Evolutionary conservation across 768 basidiomycete genomes (phyloP).

Genomic region (Leucosporidium scottii): DNA sequence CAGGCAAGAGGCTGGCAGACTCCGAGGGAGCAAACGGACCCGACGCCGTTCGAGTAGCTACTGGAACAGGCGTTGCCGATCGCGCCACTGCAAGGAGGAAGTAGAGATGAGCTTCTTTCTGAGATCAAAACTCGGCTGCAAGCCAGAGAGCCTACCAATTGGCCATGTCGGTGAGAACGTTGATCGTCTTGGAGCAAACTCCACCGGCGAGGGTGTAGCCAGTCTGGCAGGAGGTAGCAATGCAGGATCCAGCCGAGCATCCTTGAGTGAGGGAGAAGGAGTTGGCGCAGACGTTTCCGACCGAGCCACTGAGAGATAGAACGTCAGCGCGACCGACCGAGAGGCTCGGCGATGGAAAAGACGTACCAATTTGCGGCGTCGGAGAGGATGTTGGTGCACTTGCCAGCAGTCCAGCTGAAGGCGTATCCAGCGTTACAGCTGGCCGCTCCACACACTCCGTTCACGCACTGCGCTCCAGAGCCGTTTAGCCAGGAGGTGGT

Average conservation of each 20-base stretch:
- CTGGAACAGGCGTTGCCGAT: conserved; percentile 15
- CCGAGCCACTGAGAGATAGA: background rate
- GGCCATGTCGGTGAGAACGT: conserved; percentile 1
- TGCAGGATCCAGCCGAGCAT: conserved; percentile 22
- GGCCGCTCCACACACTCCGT: background rate
- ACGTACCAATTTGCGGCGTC: conserved; percentile 22
- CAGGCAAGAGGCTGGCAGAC: background rate
- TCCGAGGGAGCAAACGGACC: conserved; percentile 12
- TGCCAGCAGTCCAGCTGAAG: background rate
- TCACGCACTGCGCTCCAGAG: conserved; percentile 5
- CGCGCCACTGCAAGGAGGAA: background rate
- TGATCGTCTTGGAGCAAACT: conserved; percentile 15
- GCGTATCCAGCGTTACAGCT: conserved; percentile 9
- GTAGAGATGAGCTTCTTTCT: too few species aligned
- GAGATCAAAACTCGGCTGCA: too few species aligned
- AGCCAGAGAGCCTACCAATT: too few species aligned
- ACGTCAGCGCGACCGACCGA: conserved; percentile 16
- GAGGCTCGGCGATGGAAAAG: conserved; percentile 1
- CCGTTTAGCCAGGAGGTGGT: conserved; percentile 1
- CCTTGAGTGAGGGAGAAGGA: background rate
- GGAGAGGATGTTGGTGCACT: background rate
- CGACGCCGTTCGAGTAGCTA: conserved; percentile 16
- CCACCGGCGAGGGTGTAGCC: conserved; percentile 20
- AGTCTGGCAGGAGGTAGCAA: conserved; percentile 6
- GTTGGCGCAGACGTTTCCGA: conserved; percentile 3